Conservation (phyloP, 192 early-diverging fungal species). For the Gonapodya sp. region DNA sequence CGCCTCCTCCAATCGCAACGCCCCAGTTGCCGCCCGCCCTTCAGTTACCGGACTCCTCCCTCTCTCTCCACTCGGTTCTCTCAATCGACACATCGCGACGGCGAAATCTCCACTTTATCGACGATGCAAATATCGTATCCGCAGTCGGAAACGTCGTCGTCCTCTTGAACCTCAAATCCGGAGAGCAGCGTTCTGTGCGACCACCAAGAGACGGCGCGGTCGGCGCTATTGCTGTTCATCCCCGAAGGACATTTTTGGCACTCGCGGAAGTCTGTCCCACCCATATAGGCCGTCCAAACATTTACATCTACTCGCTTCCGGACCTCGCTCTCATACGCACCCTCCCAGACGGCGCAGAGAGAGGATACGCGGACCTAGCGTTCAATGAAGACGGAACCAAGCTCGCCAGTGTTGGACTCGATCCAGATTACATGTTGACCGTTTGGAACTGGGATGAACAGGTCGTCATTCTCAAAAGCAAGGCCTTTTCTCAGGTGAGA, state of each 20-base stretch:
- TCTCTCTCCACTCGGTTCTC: background rate
- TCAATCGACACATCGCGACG: conserved; percentile 42
- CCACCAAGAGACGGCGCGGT: conserved; percentile 41
- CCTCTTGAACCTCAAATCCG: conserved; percentile 39
- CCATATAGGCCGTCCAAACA: conserved; percentile 29
- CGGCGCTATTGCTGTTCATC: conserved; percentile 47
- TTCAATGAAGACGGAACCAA: conserved; percentile 44
- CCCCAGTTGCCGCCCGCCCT: background rate
- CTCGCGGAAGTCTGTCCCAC: conserved; percentile 30
- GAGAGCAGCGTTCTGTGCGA: conserved; percentile 34
- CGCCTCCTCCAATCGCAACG: too few relatives aligned
- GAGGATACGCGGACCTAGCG: conserved; percentile 33
- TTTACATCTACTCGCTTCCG: conserved; percentile 48
- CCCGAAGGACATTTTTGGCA: conserved; percentile 34
- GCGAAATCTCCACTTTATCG: conserved; percentile 40
- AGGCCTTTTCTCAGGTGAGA: conserved; percentile 49
- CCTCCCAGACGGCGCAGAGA: conserved; percentile 33
- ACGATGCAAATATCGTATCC: conserved; percentile 32
- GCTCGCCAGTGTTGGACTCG: conserved; percentile 41
- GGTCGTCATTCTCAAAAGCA: conserved; percentile 39
- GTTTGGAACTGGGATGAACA: conserved; percentile 51
- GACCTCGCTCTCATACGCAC: conserved; percentile 32
- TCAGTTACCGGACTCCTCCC: background rate
- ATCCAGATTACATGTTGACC: conserved; percentile 57
- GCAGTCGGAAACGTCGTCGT: conserved; percentile 45